Conservation (phyloP, 768 basidiomycete genomes). For the Scleroderma citrinum region DNA sequence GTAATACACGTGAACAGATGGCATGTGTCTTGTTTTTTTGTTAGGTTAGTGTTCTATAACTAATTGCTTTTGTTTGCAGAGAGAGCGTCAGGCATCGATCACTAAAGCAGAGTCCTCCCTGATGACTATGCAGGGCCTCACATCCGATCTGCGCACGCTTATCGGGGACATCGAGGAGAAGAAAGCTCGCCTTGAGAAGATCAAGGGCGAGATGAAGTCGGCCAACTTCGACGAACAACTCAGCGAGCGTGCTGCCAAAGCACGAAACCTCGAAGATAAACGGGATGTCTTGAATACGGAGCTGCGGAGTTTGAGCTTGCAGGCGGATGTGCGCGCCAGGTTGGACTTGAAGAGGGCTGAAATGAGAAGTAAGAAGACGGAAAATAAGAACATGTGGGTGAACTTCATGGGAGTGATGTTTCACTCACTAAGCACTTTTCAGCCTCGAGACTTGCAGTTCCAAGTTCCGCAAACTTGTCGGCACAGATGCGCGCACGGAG, state of each 20-base stretch:
- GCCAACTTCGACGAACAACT: slow-evolving; percentile 64
- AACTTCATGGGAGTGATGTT: not conserved
- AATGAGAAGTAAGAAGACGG: slow-evolving; percentile 53
- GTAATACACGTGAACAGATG: slow-evolving; percentile 49
- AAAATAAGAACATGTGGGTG: slow-evolving; percentile 64
- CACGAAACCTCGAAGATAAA: slow-evolving; percentile 59
- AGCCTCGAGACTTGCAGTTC: slow-evolving; percentile 60
- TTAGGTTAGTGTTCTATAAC: not conserved
- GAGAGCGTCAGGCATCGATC: slow-evolving; percentile 48
- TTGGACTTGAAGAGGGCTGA: slow-evolving; percentile 71
- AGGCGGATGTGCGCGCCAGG: slow-evolving; percentile 77
- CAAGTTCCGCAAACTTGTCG: slow-evolving; percentile 64
- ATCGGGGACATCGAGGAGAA: slow-evolving; percentile 68
- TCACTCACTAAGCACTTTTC: slow-evolving; percentile 4
- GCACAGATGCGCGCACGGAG: slow-evolving; percentile 49
- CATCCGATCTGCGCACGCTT: slow-evolving; percentile 47
- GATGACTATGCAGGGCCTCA: slow-evolving; percentile 50
- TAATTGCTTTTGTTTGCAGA: slow-evolving; percentile 24
- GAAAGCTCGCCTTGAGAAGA: slow-evolving; percentile 49
- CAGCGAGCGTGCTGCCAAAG: slow-evolving; percentile 45
- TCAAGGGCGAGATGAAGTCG: slow-evolving; percentile 50
- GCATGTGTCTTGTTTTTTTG: slow-evolving; percentile 32
- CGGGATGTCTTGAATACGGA: slow-evolving; percentile 69
- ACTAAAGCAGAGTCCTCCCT: slow-evolving; percentile 46
- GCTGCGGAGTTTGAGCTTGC: slow-evolving; percentile 61